These are phyloP conservation scores for Nakazawaea sp. DNA, from an alignment of 805 yeast genomes.

Conservation along the genomic window DNA sequence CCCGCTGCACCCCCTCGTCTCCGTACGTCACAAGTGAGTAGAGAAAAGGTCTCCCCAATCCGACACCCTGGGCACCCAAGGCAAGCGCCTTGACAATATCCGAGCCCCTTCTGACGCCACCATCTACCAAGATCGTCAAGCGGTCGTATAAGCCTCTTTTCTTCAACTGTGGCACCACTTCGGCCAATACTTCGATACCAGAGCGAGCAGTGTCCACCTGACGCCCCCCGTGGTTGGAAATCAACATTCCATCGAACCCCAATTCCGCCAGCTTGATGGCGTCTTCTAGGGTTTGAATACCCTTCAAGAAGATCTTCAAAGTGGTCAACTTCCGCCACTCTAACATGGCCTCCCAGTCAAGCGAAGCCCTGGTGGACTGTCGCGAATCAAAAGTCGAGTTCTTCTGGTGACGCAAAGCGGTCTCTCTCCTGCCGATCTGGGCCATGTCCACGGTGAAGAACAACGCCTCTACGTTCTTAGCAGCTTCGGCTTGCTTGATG, in stretches of 20 bases:
- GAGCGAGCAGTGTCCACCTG: slow-evolving; percentile 25
- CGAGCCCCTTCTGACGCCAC: slow-evolving; percentile 29
- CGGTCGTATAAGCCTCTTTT: slow-evolving; percentile 29
- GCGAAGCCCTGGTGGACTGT: neutral
- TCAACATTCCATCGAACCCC: slow-evolving; percentile 25
- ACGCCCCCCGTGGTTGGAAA: slow-evolving; percentile 29
- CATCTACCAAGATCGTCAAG: slow-evolving; percentile 27
- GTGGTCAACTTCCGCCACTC: slow-evolving; percentile 5
- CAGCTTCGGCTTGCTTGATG: slow-evolving; percentile 24
- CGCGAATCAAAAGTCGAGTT: neutral
- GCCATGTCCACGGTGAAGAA: slow-evolving; percentile 36
- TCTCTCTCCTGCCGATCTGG: slow-evolving; percentile 34
- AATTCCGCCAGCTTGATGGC: slow-evolving; percentile 23
- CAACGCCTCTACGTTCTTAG: slow-evolving; percentile 23
- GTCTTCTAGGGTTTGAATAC: slow-evolving; percentile 13
- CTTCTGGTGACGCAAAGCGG: slow-evolving; percentile 17
- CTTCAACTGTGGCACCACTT: slow-evolving; percentile 37
- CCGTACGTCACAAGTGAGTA: slow-evolving; percentile 9
- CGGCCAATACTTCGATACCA: slow-evolving; percentile 43
- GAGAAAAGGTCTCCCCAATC: slow-evolving; percentile 23
- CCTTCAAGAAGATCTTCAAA: slow-evolving; percentile 12
- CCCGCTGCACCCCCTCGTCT: slow-evolving; percentile 39
- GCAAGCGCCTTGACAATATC: slow-evolving; percentile 28
- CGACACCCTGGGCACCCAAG: slow-evolving; percentile 30
- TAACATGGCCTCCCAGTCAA: slow-evolving; percentile 10